These are phyloP conservation scores for Paraurostyla sp. DNA, from an alignment of 73 alveolate genomes.

Conservation along the genomic window DNA sequence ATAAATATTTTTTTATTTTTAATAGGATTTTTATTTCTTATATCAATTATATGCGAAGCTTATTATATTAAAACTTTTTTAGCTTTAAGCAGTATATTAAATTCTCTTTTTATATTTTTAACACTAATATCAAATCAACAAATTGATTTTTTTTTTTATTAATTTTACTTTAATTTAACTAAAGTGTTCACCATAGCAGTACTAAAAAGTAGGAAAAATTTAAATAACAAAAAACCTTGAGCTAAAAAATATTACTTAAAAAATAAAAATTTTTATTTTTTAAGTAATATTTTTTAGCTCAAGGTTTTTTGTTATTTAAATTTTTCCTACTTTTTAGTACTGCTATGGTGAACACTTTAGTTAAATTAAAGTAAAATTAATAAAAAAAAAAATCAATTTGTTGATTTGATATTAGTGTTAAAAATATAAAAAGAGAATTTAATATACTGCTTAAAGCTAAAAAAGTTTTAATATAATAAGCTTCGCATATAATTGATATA, in stretches of 20 bases:
- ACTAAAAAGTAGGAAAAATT: slow-evolving; percentile 2
- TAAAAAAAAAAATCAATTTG: not conserved
- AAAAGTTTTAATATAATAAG: not conserved
- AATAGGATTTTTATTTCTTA: not conserved
- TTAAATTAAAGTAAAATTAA: not conserved
- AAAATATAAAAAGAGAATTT: not conserved
- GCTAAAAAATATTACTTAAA: not conserved
- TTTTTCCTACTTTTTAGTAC: slow-evolving; percentile 22
- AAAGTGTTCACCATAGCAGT: not conserved
- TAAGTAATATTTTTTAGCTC: no score
- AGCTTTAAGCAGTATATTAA: slow-evolving; percentile 4
- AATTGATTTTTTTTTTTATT: not conserved
- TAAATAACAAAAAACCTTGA: not conserved
- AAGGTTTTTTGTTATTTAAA: not conserved
- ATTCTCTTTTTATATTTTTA: slow-evolving; percentile 5
- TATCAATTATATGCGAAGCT: not conserved
- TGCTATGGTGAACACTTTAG: not conserved
- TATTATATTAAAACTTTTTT: not conserved
- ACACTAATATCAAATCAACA: not conserved
- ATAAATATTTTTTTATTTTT: not conserved
- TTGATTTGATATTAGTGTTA: not conserved
- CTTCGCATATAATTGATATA: not conserved
- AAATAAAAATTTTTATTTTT: no score
- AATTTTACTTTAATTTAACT: not conserved
- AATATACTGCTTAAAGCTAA: slow-evolving; percentile 4